Evolutionary conservation across 768 basidiomycete genomes (phyloP).

Genomic region (Amanita fuliginea): DNA sequence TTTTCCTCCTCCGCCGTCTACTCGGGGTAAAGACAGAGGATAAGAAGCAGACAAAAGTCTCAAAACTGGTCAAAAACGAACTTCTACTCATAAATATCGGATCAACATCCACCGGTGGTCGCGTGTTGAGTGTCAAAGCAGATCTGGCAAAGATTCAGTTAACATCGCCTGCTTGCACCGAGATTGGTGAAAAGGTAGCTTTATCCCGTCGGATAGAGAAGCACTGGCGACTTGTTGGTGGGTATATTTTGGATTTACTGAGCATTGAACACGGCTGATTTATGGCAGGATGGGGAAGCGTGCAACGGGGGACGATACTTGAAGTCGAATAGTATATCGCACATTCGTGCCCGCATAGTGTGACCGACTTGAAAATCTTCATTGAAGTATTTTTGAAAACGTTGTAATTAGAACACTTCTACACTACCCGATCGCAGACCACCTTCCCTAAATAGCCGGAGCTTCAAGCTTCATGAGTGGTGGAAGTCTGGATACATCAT

Average conservation of each 20-base stretch:
- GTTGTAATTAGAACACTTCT: too few relatives aligned
- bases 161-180: constrained; percentile 91
- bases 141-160: constrained; percentile 92
- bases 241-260: constrained; percentile 20
- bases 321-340: constrained; percentile 51
- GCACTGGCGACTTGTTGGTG: constrained; percentile 94
- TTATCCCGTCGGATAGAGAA: constrained; percentile 92
- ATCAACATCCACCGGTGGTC: constrained; percentile 93
- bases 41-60: constrained; percentile 95
- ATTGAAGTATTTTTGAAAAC: neutral
- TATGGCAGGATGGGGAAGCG: constrained; percentile 55
- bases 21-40: constrained; percentile 99
- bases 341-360: neutral
- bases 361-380: neutral
- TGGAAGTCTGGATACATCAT: neutral
- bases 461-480: too few relatives aligned
- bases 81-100: constrained; percentile 95
- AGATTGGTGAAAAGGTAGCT: constrained; percentile 96
- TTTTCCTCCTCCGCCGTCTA: constrained; percentile 90
- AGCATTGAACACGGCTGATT: neutral
- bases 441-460: too few relatives aligned
- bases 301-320: constrained; percentile 74
- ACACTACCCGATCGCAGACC: too few relatives aligned
- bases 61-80: constrained; percentile 87
- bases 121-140: constrained; percentile 88